phyloP scores from a whole-genome alignment of 2,329 filamentous ascomycete species.

The Fusarium drepaniforme region DNA sequence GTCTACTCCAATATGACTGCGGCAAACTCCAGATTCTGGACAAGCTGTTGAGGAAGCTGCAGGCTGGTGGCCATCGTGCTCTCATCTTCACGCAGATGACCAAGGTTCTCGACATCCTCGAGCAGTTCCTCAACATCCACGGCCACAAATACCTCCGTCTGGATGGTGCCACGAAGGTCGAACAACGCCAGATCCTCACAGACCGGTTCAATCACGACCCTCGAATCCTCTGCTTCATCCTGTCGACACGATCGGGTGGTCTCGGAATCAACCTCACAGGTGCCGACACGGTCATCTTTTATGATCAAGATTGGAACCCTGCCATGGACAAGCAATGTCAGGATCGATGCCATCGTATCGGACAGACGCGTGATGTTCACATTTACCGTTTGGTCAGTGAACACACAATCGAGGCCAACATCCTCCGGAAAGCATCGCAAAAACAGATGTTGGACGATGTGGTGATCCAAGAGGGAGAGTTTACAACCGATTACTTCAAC shows the following conservation, averaged over 20 bases:
- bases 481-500: slow-evolving; percentile 96
- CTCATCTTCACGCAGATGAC: slow-evolving; percentile 99
- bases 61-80: slow-evolving; percentile 90
- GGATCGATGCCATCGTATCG: slow-evolving; percentile 96
- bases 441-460: slow-evolving; percentile 98
- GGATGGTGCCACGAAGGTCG: slow-evolving; percentile 96
- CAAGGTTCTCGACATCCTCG: slow-evolving; percentile 95
- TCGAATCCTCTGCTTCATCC: slow-evolving; percentile 93
- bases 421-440: slow-evolving; percentile 94
- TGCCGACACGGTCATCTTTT: slow-evolving; percentile 98
- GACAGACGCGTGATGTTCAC: slow-evolving; percentile 96
- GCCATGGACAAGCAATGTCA: slow-evolving; percentile 99
- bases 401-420: slow-evolving; percentile 97
- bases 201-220: slow-evolving; percentile 97
- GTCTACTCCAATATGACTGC: slow-evolving; percentile 97
- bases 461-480: slow-evolving; percentile 97
- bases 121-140: slow-evolving; percentile 98
- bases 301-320: slow-evolving; percentile 99
- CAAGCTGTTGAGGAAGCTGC: slow-evolving; percentile 85
- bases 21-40: slow-evolving; percentile 95
- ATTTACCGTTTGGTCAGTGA: slow-evolving; percentile 96
- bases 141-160: slow-evolving; percentile 96
- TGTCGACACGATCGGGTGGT: slow-evolving; percentile 94
- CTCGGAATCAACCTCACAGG: slow-evolving; percentile 97
- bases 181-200: slow-evolving; percentile 93